These are phyloP conservation scores for Sugiyamaella lignohabitans DNA, from an alignment of 805 yeast species.

Conservation along the genomic window DNA sequence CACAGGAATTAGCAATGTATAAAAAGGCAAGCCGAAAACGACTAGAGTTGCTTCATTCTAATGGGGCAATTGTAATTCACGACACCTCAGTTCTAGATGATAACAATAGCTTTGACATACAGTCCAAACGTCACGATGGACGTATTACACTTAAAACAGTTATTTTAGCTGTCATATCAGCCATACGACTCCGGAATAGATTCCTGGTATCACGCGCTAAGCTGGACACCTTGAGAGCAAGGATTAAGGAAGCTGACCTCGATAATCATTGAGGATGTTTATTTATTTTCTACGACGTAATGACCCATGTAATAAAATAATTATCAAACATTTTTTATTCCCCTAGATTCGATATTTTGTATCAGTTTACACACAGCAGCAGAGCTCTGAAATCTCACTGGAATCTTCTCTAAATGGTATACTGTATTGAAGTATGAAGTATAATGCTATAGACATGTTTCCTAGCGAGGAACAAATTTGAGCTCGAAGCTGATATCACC, in stretches of 20 bases:
- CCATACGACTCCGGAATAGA: constrained; percentile 5
- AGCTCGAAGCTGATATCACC: constrained; percentile 34
- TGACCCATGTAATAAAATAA: too few relatives aligned
- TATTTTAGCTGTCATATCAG: constrained; percentile 6
- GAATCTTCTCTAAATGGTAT: too few relatives aligned
- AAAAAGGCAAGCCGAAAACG: constrained; percentile 5
- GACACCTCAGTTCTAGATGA: constrained; percentile 8
- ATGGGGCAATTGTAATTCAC: constrained; percentile 5
- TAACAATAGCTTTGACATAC: background rate
- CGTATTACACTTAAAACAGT: constrained; percentile 3
- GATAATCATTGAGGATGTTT: too few relatives aligned
- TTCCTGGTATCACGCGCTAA: background rate
- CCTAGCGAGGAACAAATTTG: constrained; percentile 8
- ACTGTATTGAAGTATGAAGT: too few relatives aligned
- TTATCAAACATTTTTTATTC: too few relatives aligned
- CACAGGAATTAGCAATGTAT: constrained; percentile 6
- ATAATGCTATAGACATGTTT: too few relatives aligned
- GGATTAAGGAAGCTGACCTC: too few relatives aligned
- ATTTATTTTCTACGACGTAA: too few relatives aligned
- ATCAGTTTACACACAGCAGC: too few relatives aligned
- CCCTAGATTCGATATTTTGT: too few relatives aligned
- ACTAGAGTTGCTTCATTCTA: constrained; percentile 3
- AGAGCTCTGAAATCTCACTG: too few relatives aligned
- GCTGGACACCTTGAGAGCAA: background rate
- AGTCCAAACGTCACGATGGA: background rate